Percentiles rank a stretch among this genome's conserved stretches.
These are phyloP conservation scores for Centella asiatica DNA, from an alignment of 129 eudicot genomes.

Conservation along the genomic window DNA sequence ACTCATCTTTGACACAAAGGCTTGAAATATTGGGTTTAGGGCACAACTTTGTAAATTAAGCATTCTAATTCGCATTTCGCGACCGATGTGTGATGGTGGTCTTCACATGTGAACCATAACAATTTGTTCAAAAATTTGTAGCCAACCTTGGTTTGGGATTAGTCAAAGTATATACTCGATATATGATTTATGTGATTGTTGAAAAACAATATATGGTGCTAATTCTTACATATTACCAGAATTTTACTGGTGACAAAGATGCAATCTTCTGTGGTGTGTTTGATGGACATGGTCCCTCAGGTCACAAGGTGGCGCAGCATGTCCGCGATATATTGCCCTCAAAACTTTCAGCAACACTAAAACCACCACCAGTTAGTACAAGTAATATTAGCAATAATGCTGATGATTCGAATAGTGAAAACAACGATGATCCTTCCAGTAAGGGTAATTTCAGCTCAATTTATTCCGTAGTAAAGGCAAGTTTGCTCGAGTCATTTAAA, in stretches of 20 bases:
- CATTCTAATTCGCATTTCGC: too few species aligned
- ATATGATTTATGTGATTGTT: too few species aligned
- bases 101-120: too few species aligned
- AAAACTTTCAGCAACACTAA: slow-evolving; percentile 27
- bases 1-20: too few species aligned
- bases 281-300: slow-evolving; percentile 84
- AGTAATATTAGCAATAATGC: background rate
- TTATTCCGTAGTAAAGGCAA: slow-evolving; percentile 30
- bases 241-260: slow-evolving; percentile 45
- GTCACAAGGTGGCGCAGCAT: slow-evolving; percentile 53
- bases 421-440: slow-evolving; percentile 9
- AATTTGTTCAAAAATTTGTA: too few species aligned
- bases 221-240: slow-evolving; percentile 22
- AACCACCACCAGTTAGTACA: slow-evolving; percentile 14
- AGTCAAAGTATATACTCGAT: too few species aligned
- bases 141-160: too few species aligned
- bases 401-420: background rate
- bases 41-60: too few species aligned
- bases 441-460: slow-evolving; percentile 17
- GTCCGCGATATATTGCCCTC: slow-evolving; percentile 50
- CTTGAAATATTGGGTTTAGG: too few species aligned
- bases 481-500: slow-evolving; percentile 31
- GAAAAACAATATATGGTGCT: background rate
- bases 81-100: too few species aligned
- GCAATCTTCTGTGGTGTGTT: slow-evolving; percentile 55